Evolutionary conservation across 2,329 filamentous ascomycete genomes (phyloP).

Genomic region (Colletotrichum phormii): DNA sequence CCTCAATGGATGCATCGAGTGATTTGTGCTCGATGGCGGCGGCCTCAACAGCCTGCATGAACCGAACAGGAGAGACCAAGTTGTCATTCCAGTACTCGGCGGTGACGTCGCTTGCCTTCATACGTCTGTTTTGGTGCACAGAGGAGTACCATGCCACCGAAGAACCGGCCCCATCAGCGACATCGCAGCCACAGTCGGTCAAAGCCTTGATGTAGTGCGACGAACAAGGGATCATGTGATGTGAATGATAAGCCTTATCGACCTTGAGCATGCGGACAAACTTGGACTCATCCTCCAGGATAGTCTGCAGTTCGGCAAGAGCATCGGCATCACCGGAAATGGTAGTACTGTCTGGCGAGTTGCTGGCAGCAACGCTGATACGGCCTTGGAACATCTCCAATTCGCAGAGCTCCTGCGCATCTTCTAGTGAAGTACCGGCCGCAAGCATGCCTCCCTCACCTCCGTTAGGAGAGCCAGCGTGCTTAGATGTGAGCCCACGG

Average conservation of each 20-base stretch:
- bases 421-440: constrained; percentile 35
- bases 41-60: constrained; percentile 37
- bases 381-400: constrained; percentile 34
- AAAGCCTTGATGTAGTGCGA: neutral
- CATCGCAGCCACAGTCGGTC: neutral
- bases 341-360: constrained; percentile 40
- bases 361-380: constrained; percentile 40
- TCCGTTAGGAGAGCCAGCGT: constrained; percentile 9
- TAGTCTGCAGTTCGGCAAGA: constrained; percentile 38
- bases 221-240: neutral
- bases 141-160: neutral
- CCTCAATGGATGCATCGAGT: constrained; percentile 41
- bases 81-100: neutral
- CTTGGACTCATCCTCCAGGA: constrained; percentile 39
- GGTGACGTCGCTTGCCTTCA: neutral
- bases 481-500: constrained; percentile 28
- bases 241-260: constrained; percentile 44
- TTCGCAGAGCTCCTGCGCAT: constrained; percentile 31
- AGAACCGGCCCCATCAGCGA: neutral
- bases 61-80: constrained; percentile 22
- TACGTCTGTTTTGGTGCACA: neutral
- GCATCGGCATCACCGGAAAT: constrained; percentile 44
- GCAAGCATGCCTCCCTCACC: constrained; percentile 42
- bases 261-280: constrained; percentile 44
- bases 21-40: constrained; percentile 22